These are phyloP conservation scores for Plasmodium adleri DNA, from an alignment of 169 alveolate species.

Conservation along the genomic window DNA sequence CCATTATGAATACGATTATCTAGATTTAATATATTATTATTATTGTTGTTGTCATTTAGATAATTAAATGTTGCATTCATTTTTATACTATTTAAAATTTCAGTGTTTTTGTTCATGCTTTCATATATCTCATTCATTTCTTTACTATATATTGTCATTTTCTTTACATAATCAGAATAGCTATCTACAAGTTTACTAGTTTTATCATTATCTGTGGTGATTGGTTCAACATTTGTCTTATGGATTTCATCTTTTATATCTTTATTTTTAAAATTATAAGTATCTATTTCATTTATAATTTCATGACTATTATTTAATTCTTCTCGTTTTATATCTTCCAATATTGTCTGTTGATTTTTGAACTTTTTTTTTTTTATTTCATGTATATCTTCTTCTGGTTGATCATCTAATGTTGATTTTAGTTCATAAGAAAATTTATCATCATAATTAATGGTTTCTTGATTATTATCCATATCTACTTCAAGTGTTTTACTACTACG, in stretches of 20 bases:
- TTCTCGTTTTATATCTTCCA: too few relatives aligned
- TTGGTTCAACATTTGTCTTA: background rate
- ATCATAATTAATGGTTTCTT: background rate
- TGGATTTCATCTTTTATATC: background rate
- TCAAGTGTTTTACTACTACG: background rate
- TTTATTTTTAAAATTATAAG: background rate
- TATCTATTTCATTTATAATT: background rate
- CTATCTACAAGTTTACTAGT: background rate
- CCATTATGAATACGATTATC: background rate
- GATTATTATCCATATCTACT: conserved; percentile 1
- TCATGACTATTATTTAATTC: too few relatives aligned
- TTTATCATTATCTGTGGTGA: background rate
- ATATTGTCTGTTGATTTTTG: too few relatives aligned
- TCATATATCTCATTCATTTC: conserved; percentile 50
- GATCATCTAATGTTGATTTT: background rate
- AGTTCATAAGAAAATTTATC: background rate
- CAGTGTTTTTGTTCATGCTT: conserved; percentile 41
- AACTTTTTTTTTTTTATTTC: too few relatives aligned
- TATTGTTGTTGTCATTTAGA: background rate
- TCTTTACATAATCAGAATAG: conserved; percentile 34
- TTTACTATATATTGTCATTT: conserved; percentile 49
- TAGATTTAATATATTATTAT: too few relatives aligned
- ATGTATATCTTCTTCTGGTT: background rate
- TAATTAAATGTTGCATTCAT: conserved; percentile 1
- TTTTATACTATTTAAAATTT: conserved; percentile 29